Evolutionary conservation across 805 yeast genomes (phyloP), one percentile per base, ranked within the genome.

Genomic region (Ogataea zsoltii): DNA sequence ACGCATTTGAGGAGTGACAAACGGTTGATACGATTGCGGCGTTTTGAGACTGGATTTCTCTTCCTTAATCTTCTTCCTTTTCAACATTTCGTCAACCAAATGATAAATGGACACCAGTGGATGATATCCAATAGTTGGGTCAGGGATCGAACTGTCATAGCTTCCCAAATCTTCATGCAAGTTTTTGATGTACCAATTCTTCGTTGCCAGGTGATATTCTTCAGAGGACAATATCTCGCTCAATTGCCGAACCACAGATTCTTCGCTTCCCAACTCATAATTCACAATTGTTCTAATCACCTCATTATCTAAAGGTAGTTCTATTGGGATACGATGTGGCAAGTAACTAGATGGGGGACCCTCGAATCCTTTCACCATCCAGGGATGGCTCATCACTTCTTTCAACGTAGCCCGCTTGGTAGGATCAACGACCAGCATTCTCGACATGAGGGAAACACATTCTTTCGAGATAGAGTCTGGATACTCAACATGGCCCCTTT

Each of bases 381-480:
- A 94, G 1, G 96, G 96, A 58, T 94, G 98, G 45, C 77, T 75
- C 55, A 87, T 74, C 7, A 94, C 87, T 62, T 90, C 96, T 42
- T 74, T 73, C 46, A 94, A 71, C 0, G 85, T 67, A 1, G 96
- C 96, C 61, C 99, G 81, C 49, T 82, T 81, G 6, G 70, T 62
- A 6, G 97, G 96, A 58, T 89, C 88, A 4, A 94, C 98, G 23
- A 91, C 96, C 46, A 94, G 74, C 97, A 94, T 94, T 56, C 90
- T 77, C 2, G 89, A 80, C 34, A 94, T 69, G 47, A 94, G 69
- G 7, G 91, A 85, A 5, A 85, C 77, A 61, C 96, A 92, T 54
- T 88, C 96, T 26, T 78, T 72, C 5, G 96, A 83, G 38, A 94
- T 69, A 68, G 83, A 82, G 30, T 77, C 76, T 7, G 99, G 98